These are phyloP conservation scores for Clitoria ternatea DNA, from an alignment of 306 rosid species.

Conservation along the genomic window DNA sequence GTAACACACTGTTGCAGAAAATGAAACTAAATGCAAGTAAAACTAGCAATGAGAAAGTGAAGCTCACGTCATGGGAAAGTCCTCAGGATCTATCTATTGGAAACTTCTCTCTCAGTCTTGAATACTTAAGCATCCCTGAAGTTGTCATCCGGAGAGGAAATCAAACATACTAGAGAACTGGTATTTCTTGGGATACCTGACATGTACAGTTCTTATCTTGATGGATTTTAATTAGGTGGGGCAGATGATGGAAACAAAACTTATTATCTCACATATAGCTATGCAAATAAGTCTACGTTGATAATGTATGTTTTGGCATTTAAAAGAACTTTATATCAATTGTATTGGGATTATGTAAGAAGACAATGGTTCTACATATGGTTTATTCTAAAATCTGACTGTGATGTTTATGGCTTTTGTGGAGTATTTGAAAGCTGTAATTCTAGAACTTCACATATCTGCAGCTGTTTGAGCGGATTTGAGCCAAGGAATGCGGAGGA, in stretches of 20 bases:
- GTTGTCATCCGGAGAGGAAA: conserved; percentile 11
- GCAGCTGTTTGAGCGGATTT: conserved; percentile 50
- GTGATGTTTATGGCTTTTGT: conserved; percentile 41
- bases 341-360: no score
- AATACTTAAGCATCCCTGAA: not conserved
- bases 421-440: conserved; percentile 36
- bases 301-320: not conserved
- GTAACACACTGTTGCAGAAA: not conserved
- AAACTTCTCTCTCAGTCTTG: not conserved
- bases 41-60: not conserved
- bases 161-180: conserved; percentile 28
- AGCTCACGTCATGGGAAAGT: conserved; percentile 26
- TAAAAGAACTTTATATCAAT: no score
- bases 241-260: no score
- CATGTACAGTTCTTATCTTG: not conserved
- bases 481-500: conserved; percentile 15
- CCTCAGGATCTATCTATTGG: conserved; percentile 24
- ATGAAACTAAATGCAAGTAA: conserved; percentile 18
- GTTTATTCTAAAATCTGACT: not conserved
- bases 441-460: conserved; percentile 1
- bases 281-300: no score
- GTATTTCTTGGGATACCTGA: conserved; percentile 14
- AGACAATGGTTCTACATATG: no score
- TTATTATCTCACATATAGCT: no score
- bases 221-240: not conserved